Evolutionary conservation across 441 rosid species (phyloP).

Genomic region (Gossypium schwendimanii): DNA sequence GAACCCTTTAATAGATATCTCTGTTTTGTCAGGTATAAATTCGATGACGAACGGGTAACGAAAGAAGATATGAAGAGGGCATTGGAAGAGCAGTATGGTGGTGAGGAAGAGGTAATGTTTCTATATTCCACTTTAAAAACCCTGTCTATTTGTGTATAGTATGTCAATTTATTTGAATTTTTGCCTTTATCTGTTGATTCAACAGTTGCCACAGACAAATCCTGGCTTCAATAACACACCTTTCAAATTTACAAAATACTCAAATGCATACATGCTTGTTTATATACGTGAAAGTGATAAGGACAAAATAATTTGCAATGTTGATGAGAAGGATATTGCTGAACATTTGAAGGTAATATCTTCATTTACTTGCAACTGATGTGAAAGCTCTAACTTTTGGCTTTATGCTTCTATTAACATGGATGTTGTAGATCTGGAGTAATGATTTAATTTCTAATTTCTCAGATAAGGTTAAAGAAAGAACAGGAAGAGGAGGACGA

Average conservation of each 20-base stretch:
- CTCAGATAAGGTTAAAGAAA: conserved; percentile 80
- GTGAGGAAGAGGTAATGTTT: conserved; percentile 84
- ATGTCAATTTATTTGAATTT: conserved; percentile 16
- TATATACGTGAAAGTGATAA: conserved; percentile 93
- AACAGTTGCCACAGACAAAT: conserved; percentile 80
- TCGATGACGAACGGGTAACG: conserved; percentile 96
- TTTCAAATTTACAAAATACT: conserved; percentile 52
- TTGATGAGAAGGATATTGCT: conserved; percentile 94
- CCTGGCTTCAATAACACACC: conserved; percentile 88
- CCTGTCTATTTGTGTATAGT: conserved; percentile 1
- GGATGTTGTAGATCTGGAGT: conserved; percentile 7
- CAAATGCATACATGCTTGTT: conserved; percentile 72
- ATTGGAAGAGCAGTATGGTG: conserved; percentile 96
- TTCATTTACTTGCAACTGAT: not conserved
- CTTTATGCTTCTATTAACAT: not conserved
- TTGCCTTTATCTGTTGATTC: conserved; percentile 19
- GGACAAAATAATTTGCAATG: conserved; percentile 85
- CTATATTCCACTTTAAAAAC: not conserved
- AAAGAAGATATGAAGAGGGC: conserved; percentile 90
- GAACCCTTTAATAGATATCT: not conserved
- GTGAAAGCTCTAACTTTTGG: not conserved
- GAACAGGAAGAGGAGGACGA: conserved; percentile 91
- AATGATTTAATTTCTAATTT: conserved; percentile 20
- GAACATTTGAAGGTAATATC: conserved; percentile 80
- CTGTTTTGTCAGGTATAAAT: conserved; percentile 60